phyloP scores from a whole-genome alignment of 2,329 filamentous ascomycete genomes.

The Pyrenophora graminea region DNA sequence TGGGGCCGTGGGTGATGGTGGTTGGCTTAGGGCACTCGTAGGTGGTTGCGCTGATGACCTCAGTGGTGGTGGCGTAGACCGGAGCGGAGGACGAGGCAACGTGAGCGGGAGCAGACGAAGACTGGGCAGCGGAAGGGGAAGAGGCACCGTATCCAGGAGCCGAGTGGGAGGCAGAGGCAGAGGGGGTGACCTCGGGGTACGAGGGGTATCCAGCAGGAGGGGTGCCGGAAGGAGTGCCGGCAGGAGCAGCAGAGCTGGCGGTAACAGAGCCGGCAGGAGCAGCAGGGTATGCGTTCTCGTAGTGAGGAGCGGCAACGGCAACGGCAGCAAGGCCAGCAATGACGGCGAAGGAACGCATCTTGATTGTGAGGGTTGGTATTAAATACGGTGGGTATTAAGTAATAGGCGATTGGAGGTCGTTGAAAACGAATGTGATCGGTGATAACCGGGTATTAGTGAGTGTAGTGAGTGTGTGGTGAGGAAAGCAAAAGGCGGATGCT shows the following conservation, averaged over 20 bases:
- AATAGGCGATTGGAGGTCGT: slow-evolving; percentile 33
- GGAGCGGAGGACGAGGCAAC: slow-evolving; percentile 1
- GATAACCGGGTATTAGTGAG: slow-evolving; percentile 45
- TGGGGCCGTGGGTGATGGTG: slow-evolving; percentile 33
- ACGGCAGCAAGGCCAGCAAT: slow-evolving; percentile 39
- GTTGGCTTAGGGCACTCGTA: slow-evolving; percentile 31
- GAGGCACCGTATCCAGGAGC: neutral
- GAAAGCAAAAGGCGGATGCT: slow-evolving; percentile 23
- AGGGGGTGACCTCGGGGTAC: slow-evolving; percentile 2
- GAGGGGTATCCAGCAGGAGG: neutral
- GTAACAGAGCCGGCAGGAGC: too few relatives aligned
- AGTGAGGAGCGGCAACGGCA: slow-evolving; percentile 29
- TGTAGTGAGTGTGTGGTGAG: slow-evolving; percentile 46
- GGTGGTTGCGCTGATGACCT: slow-evolving; percentile 28
- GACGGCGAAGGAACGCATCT: slow-evolving; percentile 46
- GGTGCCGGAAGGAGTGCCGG: slow-evolving; percentile 2
- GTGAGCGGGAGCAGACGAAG: neutral
- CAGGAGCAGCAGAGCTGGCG: too few relatives aligned
- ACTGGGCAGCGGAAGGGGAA: neutral
- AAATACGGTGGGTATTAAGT: slow-evolving; percentile 45
- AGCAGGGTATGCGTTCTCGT: slow-evolving; percentile 14
- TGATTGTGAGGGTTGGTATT: slow-evolving; percentile 42
- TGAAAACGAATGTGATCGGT: slow-evolving; percentile 49
- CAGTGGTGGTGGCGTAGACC: slow-evolving; percentile 26
- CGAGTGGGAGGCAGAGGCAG: neutral